Evolutionary conservation across 2,329 filamentous ascomycete species (phyloP), one percentile per base, ranked within the genome.

Genomic region (Ramichloridium luteum): DNA sequence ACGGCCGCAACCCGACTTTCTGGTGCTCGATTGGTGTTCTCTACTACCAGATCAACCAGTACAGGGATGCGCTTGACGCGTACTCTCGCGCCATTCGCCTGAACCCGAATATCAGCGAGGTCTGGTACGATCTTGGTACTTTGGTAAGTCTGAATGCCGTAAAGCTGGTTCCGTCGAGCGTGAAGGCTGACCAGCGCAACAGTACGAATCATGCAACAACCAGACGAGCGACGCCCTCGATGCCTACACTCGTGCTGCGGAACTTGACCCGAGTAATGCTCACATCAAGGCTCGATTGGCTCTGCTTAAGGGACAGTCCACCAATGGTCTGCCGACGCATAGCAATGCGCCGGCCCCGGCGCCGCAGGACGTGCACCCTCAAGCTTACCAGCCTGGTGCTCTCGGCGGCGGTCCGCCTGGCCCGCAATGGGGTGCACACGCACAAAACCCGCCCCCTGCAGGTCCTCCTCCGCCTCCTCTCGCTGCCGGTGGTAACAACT

Each of bases 41-140:
- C 37, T 98, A 98, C 59, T 98, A 96, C 62, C 90, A 96, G 61
- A 98, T 98, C 65, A 98, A 96, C 60, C 90, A 98, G 63, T 98
- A 98, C 61, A 78, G 90, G 37, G 90, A 98, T 65, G 90, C 90
- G 3, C 72, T 98, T 32, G 90, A 98, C 63, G 90, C 90, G 23
- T 98, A 96, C 60, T 94, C 86, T 39, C 81, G 90, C 38, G 90
- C 90, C 28, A 98, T 96, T 49, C 80, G 90, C 34, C 62, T 98
- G 48, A 98, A 96, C 55, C 90, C 90, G 4, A 94, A 93, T 65
- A 96, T 98, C 43, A 94, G 86, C 2, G 90, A 98, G 58, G 90
- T 98, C 31, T 98, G 90, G 90, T 98, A 96, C 58, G 90, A 98
- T 58, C 67, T 98, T 23, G 90, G 90, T 40, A 98, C 90, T 48